These are phyloP conservation scores for Quillaja saponaria DNA, from an alignment of 306 rosid species.

Conservation along the genomic window DNA sequence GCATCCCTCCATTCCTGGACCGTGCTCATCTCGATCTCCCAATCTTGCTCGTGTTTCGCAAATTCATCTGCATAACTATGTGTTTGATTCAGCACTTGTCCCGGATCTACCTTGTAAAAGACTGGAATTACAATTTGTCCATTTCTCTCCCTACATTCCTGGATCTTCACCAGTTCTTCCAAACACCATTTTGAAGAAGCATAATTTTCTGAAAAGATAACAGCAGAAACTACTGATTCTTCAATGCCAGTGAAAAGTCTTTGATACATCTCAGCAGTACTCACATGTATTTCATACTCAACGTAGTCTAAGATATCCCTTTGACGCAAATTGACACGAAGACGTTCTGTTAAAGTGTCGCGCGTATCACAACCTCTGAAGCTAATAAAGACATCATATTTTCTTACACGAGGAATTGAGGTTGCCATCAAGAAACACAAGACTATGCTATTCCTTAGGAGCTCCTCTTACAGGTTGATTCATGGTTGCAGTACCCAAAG, in stretches of 20 bases:
- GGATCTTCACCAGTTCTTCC: too few relatives aligned
- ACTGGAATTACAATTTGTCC: too few relatives aligned
- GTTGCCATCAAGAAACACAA: too few relatives aligned
- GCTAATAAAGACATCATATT: conserved; percentile 10
- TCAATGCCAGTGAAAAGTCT: conserved; percentile 2
- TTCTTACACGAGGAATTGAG: too few relatives aligned
- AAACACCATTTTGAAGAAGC: too few relatives aligned
- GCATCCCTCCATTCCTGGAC: too few relatives aligned
- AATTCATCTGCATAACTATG: not conserved
- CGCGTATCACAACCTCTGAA: conserved; percentile 7
- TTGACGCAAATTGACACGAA: not conserved
- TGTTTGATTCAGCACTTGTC: not conserved
- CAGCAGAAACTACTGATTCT: not conserved
- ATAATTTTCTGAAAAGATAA: conserved; percentile 1
- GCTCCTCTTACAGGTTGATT: too few relatives aligned
- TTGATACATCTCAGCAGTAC: conserved; percentile 1
- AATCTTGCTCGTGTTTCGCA: not conserved
- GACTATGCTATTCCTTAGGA: too few relatives aligned
- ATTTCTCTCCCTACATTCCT: too few relatives aligned
- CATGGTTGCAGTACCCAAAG: too few relatives aligned
- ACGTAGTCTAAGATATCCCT: conserved; percentile 3
- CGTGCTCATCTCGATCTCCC: not conserved
- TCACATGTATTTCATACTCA: conserved; percentile 1
- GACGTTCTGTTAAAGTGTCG: too few relatives aligned
- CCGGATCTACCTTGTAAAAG: not conserved